Evolutionary conservation across 2,329 filamentous ascomycete genomes (phyloP), one percentile per base, ranked within the genome.

Genomic region (Alternaria arborescens): DNA sequence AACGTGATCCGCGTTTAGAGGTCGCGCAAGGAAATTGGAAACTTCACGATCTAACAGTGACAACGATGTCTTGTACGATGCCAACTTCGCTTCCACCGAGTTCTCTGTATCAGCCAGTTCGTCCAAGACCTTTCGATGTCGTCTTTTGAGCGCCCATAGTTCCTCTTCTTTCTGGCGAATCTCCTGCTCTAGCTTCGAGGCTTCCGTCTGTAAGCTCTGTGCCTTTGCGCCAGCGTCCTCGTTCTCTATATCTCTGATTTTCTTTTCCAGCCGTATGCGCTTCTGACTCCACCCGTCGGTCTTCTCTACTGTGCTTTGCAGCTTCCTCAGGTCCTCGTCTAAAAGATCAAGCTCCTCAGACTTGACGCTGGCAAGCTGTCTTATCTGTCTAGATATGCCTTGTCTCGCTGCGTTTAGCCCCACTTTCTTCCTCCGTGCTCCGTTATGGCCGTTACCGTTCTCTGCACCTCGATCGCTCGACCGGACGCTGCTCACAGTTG

Each of bases 31-130:
- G 60, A 93, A 85, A 4, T 79, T 80, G 5, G 80, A 78, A 6
- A 92, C 82, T 55, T 91, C 86, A 14, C 80, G 81, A 61, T 93
- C 89, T 6, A 91, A 84, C 55, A 91, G 86, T 56, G 82, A 85
- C 36, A 92, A 78, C 4, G 89, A 89, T 1, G 88, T 86, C 20
- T 84, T 86, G 74, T 92, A 93, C 0, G 89, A 89, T 56, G 89
- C 91, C 14, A 93, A 75, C n/a, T 87, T 88, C 2, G 90, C 88
- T 73, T 93, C 90, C 38, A 89, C 82, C 55, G 84, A 84, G 67
- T 89, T 93, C 64, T 85, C 84, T 1, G 88, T 83, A 56, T 89
- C 87, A 7, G 86, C 82, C 46, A 92, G 86, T 69, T 87, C 84
- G 3, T 83, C 83, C 62, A 85, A 79, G 0, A 93, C 77, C 72